Percentiles rank a stretch among this genome's conserved stretches.
Evolutionary conservation across 345 rosid genomes (phyloP).

Genomic region (Syzygium aromaticum): DNA sequence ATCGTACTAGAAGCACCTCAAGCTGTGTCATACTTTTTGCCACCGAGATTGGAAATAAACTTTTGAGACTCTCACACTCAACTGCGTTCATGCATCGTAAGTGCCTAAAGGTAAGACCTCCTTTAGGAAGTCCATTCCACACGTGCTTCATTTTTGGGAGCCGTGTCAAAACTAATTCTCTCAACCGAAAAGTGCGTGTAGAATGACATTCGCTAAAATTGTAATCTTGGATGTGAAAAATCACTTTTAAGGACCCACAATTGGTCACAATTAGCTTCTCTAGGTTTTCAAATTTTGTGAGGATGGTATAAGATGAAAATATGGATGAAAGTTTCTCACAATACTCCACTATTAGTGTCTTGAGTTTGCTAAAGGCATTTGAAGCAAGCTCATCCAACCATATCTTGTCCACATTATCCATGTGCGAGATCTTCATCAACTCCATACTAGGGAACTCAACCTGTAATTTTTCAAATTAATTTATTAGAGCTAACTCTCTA

Average conservation of each 20-base stretch:
- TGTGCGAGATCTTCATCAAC: neutral
- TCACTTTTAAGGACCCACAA: neutral
- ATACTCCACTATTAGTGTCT: neutral
- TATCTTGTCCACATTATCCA: neutral
- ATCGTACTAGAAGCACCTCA: fast-evolving
- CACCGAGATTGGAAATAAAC: neutral
- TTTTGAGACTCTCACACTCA: neutral
- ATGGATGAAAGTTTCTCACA: neutral
- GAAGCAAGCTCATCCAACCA: neutral
- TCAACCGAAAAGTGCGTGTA: neutral
- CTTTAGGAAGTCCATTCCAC: neutral
- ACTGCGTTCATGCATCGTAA: fast-evolving
- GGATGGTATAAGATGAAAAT: neutral
- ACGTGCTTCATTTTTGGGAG: neutral
- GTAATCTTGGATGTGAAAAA: neutral
- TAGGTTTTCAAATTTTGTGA: neutral
- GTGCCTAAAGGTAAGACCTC: neutral
- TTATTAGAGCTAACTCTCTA: neutral
- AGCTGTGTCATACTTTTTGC: neutral
- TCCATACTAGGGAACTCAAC: neutral
- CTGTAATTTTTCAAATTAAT: neutral
- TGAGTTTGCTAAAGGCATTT: neutral
- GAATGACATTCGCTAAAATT: no score
- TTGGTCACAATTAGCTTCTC: neutral
- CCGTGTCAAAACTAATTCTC: neutral